These are phyloP conservation scores for Bolboschoenus planiculmis DNA, from an alignment of 176 grass and related monocot species.

Conservation along the genomic window DNA sequence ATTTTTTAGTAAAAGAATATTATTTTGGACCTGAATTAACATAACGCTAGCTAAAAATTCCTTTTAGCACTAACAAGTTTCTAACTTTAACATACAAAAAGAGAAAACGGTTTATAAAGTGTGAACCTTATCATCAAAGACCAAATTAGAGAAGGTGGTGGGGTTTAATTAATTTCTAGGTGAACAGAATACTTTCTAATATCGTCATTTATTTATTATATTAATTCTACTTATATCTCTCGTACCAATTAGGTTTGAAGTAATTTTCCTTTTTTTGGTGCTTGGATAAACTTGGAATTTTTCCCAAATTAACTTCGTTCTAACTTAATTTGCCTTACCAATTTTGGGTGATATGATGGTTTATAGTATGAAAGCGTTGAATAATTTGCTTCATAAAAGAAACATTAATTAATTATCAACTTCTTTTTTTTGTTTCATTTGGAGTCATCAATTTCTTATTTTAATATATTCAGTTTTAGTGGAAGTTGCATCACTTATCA, in stretches of 20 bases:
- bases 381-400: neutral
- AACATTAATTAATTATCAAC: neutral
- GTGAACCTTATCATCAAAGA: neutral
- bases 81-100: neutral
- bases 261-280: neutral
- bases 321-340: neutral
- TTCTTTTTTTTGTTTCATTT: neutral
- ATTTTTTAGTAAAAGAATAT: neutral
- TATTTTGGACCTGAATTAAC: neutral
- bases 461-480: no score
- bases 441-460: neutral
- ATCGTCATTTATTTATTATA: neutral
- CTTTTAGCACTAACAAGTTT: neutral
- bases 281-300: neutral
- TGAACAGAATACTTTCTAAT: constrained; percentile 6
- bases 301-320: neutral
- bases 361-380: neutral
- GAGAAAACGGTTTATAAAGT: neutral
- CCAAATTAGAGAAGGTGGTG: neutral
- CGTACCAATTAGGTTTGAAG: neutral
- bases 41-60: neutral
- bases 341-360: neutral
- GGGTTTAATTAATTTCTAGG: neutral
- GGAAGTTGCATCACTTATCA: neutral
- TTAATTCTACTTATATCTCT: neutral